These are phyloP conservation scores for Rosa hybrid DNA, from an alignment of 331 rosid genomes.

Conservation along the genomic window DNA sequence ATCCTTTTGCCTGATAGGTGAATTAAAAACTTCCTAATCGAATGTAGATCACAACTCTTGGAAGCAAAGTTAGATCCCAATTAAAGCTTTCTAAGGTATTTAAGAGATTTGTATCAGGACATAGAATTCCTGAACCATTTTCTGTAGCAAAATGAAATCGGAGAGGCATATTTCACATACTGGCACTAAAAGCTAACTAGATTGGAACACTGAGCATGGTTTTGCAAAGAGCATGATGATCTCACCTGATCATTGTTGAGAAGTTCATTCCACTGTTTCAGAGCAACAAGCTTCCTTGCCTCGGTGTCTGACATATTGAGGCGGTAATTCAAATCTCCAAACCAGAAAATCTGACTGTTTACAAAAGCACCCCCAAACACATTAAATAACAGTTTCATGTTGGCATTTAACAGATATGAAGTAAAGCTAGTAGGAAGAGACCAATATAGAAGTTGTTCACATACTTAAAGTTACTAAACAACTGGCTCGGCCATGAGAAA, in stretches of 20 bases:
- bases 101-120: neutral
- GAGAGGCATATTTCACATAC: neutral
- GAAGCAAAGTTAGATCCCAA: neutral
- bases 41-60: neutral
- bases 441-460: neutral
- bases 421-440: neutral
- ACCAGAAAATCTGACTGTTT: constrained; percentile 93
- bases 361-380: constrained; percentile 29
- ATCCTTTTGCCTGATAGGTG: constrained; percentile 1
- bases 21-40: neutral
- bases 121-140: neutral
- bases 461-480: neutral
- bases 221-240: constrained; percentile 8
- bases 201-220: neutral
- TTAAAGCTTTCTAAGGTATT: neutral
- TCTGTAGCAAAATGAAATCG: neutral
- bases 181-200: neutral
- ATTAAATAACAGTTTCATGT: constrained; percentile 20
- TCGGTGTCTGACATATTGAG: constrained; percentile 65
- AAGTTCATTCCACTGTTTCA: constrained; percentile 75
- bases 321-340: constrained; percentile 95
- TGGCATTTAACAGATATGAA: constrained; percentile 4
- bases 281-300: constrained; percentile 61
- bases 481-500: neutral
- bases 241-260: constrained; percentile 81